phyloP scores from a whole-genome alignment of 768 basidiomycete genomes.

The Tricholoma sp. region DNA sequence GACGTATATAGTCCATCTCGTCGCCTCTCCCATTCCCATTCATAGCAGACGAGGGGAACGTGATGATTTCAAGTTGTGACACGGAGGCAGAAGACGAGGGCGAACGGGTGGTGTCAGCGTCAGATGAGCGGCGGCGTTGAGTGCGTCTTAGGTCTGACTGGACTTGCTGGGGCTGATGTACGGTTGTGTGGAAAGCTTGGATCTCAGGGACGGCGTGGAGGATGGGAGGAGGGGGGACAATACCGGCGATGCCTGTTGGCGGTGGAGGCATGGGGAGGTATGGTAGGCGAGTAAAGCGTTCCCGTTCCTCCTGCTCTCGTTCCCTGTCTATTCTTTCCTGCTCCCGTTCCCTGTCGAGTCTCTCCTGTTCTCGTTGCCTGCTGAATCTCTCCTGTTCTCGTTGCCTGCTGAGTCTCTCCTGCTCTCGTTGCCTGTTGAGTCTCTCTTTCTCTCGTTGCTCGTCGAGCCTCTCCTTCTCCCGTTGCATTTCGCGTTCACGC shows the following conservation, averaged over 20 bases:
- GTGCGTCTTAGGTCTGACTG: slow-evolving; percentile 9
- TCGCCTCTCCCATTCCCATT: neutral
- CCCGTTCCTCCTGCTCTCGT: slow-evolving; percentile 1
- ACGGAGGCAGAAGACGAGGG: slow-evolving; percentile 9
- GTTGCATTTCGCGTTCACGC: neutral
- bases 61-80: slow-evolving; percentile 13
- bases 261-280: slow-evolving; percentile 17
- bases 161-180: slow-evolving; percentile 11
- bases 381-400: no score
- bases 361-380: no score
- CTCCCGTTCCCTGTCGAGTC: neutral
- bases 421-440: no score
- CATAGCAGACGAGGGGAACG: slow-evolving; percentile 8
- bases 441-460: no score
- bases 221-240: neutral
- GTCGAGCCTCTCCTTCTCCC: no score
- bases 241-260: neutral
- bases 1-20: neutral
- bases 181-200: neutral
- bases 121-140: slow-evolving; percentile 5
- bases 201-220: slow-evolving; percentile 5
- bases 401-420: no score
- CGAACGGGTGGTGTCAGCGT: slow-evolving; percentile 10
- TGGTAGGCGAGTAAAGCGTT: slow-evolving; percentile 3
- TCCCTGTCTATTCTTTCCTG: neutral